These are phyloP conservation scores for Rhynchosporium graminicola DNA, from an alignment of 2,329 filamentous ascomycete genomes.

Conservation along the genomic window DNA sequence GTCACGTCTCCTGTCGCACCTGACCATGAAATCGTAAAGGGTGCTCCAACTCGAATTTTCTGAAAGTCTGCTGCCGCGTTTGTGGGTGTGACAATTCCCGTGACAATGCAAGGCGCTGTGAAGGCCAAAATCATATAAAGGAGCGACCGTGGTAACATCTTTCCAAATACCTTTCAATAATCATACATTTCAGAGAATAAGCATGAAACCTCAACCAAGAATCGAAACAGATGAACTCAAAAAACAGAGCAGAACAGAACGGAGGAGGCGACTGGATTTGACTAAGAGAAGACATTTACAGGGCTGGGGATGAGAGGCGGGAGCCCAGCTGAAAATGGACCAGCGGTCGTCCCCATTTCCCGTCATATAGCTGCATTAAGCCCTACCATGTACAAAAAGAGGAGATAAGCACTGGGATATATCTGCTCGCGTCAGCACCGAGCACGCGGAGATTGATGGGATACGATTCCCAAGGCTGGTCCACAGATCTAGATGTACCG, in stretches of 20 bases:
- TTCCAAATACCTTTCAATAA: background rate
- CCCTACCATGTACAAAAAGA: conserved; percentile 11
- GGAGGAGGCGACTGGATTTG: conserved; percentile 5
- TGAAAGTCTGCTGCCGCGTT: conserved; percentile 14
- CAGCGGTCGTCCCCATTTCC: conserved; percentile 6
- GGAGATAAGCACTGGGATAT: conserved; percentile 9
- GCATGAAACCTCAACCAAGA: background rate
- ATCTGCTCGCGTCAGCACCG: conserved; percentile 12
- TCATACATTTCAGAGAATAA: background rate
- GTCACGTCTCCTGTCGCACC: conserved; percentile 15
- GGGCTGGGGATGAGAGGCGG: background rate
- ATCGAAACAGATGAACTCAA: conserved; percentile 1
- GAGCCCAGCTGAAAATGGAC: conserved; percentile 8
- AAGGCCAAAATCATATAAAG: conserved; percentile 15
- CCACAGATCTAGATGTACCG: conserved; percentile 5
- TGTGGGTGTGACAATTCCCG: conserved; percentile 9
- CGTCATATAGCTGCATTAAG: conserved; percentile 15
- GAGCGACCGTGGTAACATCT: conserved; percentile 12
- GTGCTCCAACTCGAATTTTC: conserved; percentile 5
- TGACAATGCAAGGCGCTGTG: background rate
- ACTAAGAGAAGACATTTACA: conserved; percentile 8
- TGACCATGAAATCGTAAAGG: conserved; percentile 15
- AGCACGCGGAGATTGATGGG: conserved; percentile 13
- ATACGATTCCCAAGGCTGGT: conserved; percentile 5
- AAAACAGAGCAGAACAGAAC: no score